These are phyloP conservation scores for Claviceps arundinis DNA, from an alignment of 2,329 filamentous ascomycete species.

Conservation along the genomic window DNA sequence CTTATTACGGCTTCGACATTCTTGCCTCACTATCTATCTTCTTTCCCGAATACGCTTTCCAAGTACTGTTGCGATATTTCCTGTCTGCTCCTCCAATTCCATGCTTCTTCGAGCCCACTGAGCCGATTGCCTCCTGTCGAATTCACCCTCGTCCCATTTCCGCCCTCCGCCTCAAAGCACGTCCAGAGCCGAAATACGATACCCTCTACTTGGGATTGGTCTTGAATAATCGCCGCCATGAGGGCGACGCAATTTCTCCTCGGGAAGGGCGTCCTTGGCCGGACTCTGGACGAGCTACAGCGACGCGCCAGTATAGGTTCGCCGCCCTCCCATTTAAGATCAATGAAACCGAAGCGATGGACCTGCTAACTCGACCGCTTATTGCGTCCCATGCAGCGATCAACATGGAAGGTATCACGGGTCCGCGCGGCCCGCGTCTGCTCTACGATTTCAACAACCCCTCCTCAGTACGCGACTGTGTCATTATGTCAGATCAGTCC, in stretches of 20 bases:
- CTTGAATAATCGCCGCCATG: conserved; percentile 24
- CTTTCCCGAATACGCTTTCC: too few relatives aligned
- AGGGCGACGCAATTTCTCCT: conserved; percentile 29
- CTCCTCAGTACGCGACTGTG: conserved; percentile 39
- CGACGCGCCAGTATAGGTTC: conserved; percentile 42
- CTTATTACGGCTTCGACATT: too few relatives aligned
- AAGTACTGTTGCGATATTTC: too few relatives aligned
- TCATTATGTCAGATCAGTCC: conserved; percentile 75
- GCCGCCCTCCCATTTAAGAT: background rate
- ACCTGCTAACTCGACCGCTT: background rate
- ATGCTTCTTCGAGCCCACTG: too few relatives aligned
- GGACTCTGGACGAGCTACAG: conserved; percentile 48
- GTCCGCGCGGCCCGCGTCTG: conserved; percentile 47
- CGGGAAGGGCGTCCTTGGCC: conserved; percentile 40
- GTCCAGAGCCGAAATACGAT: too few relatives aligned
- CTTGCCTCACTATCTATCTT: too few relatives aligned
- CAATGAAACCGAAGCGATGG: background rate
- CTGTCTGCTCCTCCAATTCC: too few relatives aligned
- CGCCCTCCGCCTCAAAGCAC: too few relatives aligned
- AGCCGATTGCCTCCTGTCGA: too few relatives aligned
- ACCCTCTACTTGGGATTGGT: too few relatives aligned
- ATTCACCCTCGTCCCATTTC: background rate
- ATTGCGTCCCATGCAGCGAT: conserved; percentile 34
- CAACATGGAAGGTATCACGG: conserved; percentile 55
- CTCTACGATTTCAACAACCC: conserved; percentile 49